Evolutionary conservation across 2,329 filamentous ascomycete species (phyloP), one percentile per base, ranked within the genome.

Genomic region (Berkeleyomyces basicola): DNA sequence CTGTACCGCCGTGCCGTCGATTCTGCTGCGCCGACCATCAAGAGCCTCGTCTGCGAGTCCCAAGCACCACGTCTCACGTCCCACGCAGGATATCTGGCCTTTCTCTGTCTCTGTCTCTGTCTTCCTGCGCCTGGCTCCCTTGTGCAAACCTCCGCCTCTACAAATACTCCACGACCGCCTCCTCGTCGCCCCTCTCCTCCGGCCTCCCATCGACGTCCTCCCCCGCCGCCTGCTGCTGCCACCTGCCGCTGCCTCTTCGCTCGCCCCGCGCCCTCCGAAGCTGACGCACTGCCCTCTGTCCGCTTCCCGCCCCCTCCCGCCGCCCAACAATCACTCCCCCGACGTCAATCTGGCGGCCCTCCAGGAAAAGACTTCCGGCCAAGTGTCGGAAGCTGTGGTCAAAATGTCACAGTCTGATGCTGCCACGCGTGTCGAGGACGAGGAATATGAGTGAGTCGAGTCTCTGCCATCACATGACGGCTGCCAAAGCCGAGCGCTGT

Each of bases 331-430:
- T 10, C 10, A 47, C 39, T 23, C 46, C 10, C 49, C 58, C 43
- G 63, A 59, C 61, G 63, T 75, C 82, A 84, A 75, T 72, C 81
- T 85, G 83, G 75, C 75, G 71, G 79, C 80, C 76, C 78, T 85
- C 73, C 79, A 82, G 75, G 75, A 79, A 67, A 79, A 78, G 71
- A 72, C 78, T 68, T 79, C 81, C 77, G 80, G 82, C 79, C 79
- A 78, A 78, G 81, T 80, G 76, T 77, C 81, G 76, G 77, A 78
- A 78, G 82, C 80, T 80, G 81, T 79, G 81, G 82, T 82, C 80
- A 77, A 78, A 73, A 86, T 85, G 83, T 82, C 82, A 80, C 81
- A 83, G 80, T 81, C 81, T 74, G 80, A 75, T 77, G 79, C 78
- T 76, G 81, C 82, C 74, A 77, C 78, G 36, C 47, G 60, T 64